phyloP scores from a whole-genome alignment of 2,329 filamentous ascomycete species.

The Phialophora macrospora region DNA sequence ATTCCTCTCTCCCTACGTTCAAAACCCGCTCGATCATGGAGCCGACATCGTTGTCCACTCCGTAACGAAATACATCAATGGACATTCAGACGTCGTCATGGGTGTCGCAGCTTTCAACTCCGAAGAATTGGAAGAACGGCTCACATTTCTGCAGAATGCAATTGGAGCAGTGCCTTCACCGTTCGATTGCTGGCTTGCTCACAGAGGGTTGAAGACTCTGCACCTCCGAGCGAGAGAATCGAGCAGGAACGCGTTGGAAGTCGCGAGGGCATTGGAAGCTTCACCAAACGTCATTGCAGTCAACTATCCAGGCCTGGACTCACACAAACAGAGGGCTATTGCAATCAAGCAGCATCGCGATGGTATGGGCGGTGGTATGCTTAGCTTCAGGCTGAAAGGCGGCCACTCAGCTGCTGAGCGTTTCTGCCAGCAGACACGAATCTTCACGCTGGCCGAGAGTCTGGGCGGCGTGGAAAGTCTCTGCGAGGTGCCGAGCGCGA shows the following conservation, averaged over 20 bases:
- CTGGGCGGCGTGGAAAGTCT: constrained; percentile 91
- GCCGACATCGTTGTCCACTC: constrained; percentile 97
- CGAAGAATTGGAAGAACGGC: constrained; percentile 72
- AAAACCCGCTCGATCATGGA: constrained; percentile 93
- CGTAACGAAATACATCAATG: constrained; percentile 99
- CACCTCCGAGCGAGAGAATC: constrained; percentile 90
- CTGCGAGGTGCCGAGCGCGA: constrained; percentile 88
- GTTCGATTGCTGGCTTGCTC: constrained; percentile 97
- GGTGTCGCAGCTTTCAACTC: constrained; percentile 95
- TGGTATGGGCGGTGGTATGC: constrained; percentile 95
- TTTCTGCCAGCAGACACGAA: constrained; percentile 86
- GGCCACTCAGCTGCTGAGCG: constrained; percentile 83
- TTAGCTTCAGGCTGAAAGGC: constrained; percentile 91
- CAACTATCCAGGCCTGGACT: constrained; percentile 91
- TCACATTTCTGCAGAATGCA: constrained; percentile 94
- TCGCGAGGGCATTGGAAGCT: constrained; percentile 76
- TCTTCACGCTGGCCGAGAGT: constrained; percentile 93
- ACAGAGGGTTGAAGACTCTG: constrained; percentile 94
- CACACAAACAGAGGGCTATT: constrained; percentile 83
- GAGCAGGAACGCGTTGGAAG: constrained; percentile 75
- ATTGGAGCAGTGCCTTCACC: constrained; percentile 92
- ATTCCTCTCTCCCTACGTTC: constrained; percentile 93
- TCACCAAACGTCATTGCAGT: constrained; percentile 84
- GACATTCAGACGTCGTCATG: constrained; percentile 96
- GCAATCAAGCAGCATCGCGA: constrained; percentile 90